Evolutionary conservation across 176 grass and related monocot species (phyloP).

Genomic region (bread wheat (Triticum aestivum)): DNA sequence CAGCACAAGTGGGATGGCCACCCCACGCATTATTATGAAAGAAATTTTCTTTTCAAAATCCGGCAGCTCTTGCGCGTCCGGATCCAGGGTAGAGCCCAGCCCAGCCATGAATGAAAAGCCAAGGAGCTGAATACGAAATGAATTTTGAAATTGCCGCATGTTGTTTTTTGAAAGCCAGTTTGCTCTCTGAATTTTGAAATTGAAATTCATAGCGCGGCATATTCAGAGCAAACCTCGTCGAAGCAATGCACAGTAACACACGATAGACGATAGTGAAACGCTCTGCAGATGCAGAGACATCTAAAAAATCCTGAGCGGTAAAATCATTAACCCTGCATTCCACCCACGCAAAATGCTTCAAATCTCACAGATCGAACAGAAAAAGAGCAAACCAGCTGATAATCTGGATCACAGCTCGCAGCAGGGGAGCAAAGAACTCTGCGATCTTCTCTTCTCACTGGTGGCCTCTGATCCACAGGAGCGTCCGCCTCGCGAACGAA

Average conservation of each 20-base stretch:
- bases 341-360: not conserved
- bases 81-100: slow-evolving; percentile 1
- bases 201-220: not conserved
- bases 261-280: slow-evolving; percentile 11
- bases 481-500: slow-evolving; percentile 85
- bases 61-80: not conserved
- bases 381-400: slow-evolving; percentile 1
- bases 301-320: not conserved
- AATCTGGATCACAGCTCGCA: slow-evolving; percentile 16
- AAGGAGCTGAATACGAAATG: not conserved
- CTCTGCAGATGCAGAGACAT: not conserved
- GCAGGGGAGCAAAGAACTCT: not conserved
- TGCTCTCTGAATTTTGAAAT: not conserved
- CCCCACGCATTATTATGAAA: not conserved
- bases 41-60: slow-evolving; percentile 33
- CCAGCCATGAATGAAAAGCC: not conserved
- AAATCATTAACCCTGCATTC: not conserved
- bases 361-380: not conserved
- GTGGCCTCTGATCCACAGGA: slow-evolving; percentile 85
- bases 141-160: not conserved
- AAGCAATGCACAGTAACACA: slow-evolving; percentile 12
- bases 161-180: no score
- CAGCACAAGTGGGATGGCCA: not conserved
- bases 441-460: slow-evolving; percentile 21
- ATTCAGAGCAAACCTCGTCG: not conserved